Base-by-base conservation (phyloP, 495 filamentous ascomycete species). In the Lasiosphaeria miniovina region DNA sequence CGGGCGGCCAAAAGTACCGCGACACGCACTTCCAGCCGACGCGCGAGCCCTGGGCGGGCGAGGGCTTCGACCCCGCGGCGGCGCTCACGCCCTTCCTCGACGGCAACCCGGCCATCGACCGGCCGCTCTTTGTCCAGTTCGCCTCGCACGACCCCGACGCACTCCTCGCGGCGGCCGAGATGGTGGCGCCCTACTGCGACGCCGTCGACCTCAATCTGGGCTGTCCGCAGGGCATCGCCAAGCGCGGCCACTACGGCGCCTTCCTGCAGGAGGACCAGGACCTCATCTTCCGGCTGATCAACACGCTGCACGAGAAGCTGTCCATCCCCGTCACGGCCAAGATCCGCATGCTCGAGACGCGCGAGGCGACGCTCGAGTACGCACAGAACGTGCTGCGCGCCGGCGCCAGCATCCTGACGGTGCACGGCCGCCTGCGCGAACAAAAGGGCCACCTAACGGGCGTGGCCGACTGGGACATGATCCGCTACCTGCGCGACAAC, bases 401-500 rank as follows among this genome's bases (percentile, higher is more conserved):
- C 8, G 94, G 95, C 12, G 94, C 93, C 10, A 96, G 89, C 68
- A 90, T 97, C 36, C 82, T 98, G 52, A 92, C 94, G 0, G 90
- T 98, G 0, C 94, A 99, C 77, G 94, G 94, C 14, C 80, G 94
- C 40, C 81, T 82, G 56, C 79, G 95, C 61, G 92, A 98, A 58
- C 94, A 97, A 68, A 98, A 98, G 74, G 93, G 95, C 3, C 94
- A 99, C 68, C 86, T 93, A 65, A 99, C 95, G 0, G 94, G 95
- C 0, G 66, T 98, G 34, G 94, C 94, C 4, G 93, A 98, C 74
- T 99, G 94, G 95, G 81, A 75, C 34, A 82, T 86, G 54, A 86
- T 99, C 54, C 81, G 86, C 32, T 95, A 89, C 63, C 76, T 99
- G 52, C 82, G 95, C 48, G 87, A 96, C 38, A 86, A 90, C 51